Evolutionary conservation across 2,329 filamentous ascomycete species (phyloP), one percentile per base, ranked within the genome.

Genomic region (Rhynchosporium graminicola): DNA sequence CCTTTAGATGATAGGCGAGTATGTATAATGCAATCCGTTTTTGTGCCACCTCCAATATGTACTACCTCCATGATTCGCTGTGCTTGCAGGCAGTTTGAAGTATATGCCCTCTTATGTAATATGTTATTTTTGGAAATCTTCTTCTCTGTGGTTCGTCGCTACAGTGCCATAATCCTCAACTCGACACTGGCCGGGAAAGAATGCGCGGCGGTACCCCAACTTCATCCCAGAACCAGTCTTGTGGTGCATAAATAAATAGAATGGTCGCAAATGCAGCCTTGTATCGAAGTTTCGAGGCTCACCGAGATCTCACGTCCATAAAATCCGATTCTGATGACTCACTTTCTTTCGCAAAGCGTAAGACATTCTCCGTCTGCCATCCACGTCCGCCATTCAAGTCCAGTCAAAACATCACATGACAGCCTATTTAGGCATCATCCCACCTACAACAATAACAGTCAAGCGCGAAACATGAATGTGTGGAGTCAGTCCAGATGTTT

Each of bases 11-110:
- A 68, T 58, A 38, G 61, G 67, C 66, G 67, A 70, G 67, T 69
- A 69, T 73, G 71, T 73, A 73, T 71, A 70, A 72, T 73, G 70
- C 67, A 70, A 61, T 48, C 62, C 29, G 38, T 60, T 60, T 38
- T 60, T 52, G 58, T 46, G 42, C 40, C 52, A 56, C 52, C 40
- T 43, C 50, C 50, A 29, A 56, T n/a, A 12, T 43, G 38, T 20
- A 38, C 3, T 43, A 36, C 31, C 31, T 15, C 5, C 20, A 7
- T 13, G 20, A 29, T 13, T 9, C 29, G n/a, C 31, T 28, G 26
- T 46, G 55, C 36, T 43, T 42, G n/a, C 3, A 26, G 5, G 45
- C 20, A 9, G 3, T 47, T 28, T 26, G 20, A 20, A 20, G 20
- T 20, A 20, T 20, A 20, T 20, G 20, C 20, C 20, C 20, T 20